Conservation (phyloP, 148 eudicot genomes). For the Salicornia ramosissima region DNA sequence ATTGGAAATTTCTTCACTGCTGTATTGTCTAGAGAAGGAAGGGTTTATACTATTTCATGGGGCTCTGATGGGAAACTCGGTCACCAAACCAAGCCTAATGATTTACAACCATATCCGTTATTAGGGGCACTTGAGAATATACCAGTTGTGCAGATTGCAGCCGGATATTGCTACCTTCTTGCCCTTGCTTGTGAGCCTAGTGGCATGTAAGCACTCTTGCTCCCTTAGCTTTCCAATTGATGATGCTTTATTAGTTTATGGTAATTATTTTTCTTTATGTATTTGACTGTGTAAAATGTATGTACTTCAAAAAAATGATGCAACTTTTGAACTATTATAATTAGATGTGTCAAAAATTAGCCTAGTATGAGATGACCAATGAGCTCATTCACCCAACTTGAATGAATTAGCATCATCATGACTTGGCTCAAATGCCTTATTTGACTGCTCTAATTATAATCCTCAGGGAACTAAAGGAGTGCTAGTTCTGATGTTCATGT, state of each 20-base stretch:
- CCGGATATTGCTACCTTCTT: constrained; percentile 92
- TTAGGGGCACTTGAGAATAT: constrained; percentile 76
- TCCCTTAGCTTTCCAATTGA: background rate
- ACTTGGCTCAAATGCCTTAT: background rate
- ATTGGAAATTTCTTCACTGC: constrained; percentile 90
- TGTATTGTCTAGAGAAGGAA: constrained; percentile 87
- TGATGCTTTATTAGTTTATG: background rate
- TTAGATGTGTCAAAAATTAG: no score
- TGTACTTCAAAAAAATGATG: no score
- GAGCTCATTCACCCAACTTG: no score
- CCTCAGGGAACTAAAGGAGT: background rate
- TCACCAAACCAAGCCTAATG: constrained; percentile 69
- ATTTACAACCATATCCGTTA: constrained; percentile 64
- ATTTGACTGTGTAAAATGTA: no score
- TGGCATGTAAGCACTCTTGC: constrained; percentile 72
- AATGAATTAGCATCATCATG: background rate
- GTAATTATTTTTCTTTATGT: background rate
- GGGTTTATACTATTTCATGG: constrained; percentile 91
- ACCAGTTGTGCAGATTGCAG: constrained; percentile 85
- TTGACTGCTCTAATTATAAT: background rate
- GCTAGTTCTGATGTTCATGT: background rate
- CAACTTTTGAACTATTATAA: no score
- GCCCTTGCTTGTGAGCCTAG: constrained; percentile 80
- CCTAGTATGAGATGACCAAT: background rate
- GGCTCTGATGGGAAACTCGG: constrained; percentile 72